phyloP scores from a whole-genome alignment of 202 grass and related monocot genomes.

The Panicum hallii region DNA sequence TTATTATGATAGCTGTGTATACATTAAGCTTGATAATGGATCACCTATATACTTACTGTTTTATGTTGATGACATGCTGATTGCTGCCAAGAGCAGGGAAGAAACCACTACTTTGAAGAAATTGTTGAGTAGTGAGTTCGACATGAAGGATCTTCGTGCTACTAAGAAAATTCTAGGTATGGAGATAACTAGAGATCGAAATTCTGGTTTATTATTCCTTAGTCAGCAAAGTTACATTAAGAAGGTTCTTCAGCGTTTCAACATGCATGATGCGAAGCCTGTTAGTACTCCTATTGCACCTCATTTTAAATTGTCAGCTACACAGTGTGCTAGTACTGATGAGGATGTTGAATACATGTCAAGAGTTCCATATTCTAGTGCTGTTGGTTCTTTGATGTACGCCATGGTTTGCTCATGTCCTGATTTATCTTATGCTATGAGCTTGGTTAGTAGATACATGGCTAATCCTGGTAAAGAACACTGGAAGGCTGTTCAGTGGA shows the following conservation, averaged over 20 bases:
- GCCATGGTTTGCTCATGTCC: background rate
- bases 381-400: background rate
- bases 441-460: background rate
- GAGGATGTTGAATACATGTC: background rate
- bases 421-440: background rate
- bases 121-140: too few species aligned
- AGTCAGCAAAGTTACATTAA: background rate
- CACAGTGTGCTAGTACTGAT: background rate
- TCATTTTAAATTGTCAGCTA: background rate
- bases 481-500: background rate
- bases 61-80: too few species aligned
- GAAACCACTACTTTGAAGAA: too few species aligned
- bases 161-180: slow-evolving; percentile 8
- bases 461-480: slow-evolving; percentile 8
- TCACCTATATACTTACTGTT: too few species aligned
- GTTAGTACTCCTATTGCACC: slow-evolving; percentile 2
- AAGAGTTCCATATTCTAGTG: background rate
- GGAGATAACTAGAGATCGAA: slow-evolving; percentile 3
- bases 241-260: background rate
- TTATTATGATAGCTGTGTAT: too few species aligned
- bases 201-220: slow-evolving; percentile 6
- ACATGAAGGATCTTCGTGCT: too few species aligned
- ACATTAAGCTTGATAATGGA: too few species aligned
- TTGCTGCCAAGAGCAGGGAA: too few species aligned
- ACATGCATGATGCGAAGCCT: background rate